Evolutionary conservation across 2,329 filamentous ascomycete species (phyloP).

Genomic region (Calonectria naviculata): DNA sequence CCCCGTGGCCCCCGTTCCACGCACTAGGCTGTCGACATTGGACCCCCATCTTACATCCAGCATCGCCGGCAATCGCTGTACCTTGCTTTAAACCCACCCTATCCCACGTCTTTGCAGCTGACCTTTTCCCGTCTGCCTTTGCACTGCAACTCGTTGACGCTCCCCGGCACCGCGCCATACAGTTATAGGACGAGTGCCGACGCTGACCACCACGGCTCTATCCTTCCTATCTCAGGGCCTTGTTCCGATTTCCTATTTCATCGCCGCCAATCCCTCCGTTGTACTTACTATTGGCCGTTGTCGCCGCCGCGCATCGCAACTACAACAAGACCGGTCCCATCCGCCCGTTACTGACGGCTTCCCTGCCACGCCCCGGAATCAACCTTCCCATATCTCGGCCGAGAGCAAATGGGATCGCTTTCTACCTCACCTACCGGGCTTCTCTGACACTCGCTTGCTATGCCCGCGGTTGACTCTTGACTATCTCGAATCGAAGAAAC

Average conservation of each 20-base stretch:
- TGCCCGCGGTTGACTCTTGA: background rate
- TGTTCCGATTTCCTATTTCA: conserved; percentile 3
- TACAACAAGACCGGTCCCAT: background rate
- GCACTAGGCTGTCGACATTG: background rate
- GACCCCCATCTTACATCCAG: conserved; percentile 1
- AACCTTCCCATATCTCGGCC: conserved; percentile 2
- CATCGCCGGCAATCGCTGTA: background rate
- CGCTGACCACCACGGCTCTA: background rate
- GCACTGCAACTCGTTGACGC: background rate
- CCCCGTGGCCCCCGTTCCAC: conserved; percentile 1
- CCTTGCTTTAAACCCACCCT: conserved; percentile 11
- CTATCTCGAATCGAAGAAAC: background rate
- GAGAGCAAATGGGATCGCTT: conserved; percentile 18
- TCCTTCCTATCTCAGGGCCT: background rate
- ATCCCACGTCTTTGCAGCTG: conserved; percentile 8
- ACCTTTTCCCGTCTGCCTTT: conserved; percentile 4
- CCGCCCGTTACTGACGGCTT: background rate
- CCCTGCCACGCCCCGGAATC: background rate
- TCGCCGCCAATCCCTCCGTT: background rate
- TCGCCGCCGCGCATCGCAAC: background rate
- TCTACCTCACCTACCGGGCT: conserved; percentile 2
- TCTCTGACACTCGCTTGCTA: background rate
- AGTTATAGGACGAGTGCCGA: background rate
- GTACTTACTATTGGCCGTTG: background rate
- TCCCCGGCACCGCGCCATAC: background rate